Evolutionary conservation across 2,329 filamentous ascomycete genomes (phyloP), one percentile per base, ranked within the genome.

Genomic region (Nigrospora sphaerica): DNA sequence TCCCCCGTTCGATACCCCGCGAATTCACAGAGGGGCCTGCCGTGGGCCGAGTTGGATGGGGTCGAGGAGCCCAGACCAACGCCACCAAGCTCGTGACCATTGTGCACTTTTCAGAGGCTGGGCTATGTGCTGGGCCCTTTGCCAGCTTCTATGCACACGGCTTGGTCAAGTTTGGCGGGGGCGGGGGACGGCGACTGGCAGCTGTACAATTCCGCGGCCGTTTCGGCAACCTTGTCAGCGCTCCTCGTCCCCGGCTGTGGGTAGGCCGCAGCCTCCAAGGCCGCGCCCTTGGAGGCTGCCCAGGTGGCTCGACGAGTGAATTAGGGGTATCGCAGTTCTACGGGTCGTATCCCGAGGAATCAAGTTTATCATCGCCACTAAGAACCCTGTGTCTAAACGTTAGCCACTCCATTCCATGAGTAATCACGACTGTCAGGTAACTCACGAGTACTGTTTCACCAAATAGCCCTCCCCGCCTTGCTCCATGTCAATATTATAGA

Each of bases 401-500:
- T n/a, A 37, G 18, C 14, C 5, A 28, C 10, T 28, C 23, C 23
- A 28, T 28, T 28, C 23, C 23, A 9, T 9, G 7, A 9, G 23
- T 9, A 32, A 33, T 19, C 10, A 11, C 31, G 32, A 28, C 6
- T 18, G 23, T 28, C 13, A 36, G 13, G 17, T 18, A 17, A 73
- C 90, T 76, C 72, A 95, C 89, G 89, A 95, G 64, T 90, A 95
- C 62, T 95, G 88, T 64, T 95, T 95, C 44, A 91, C 83, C 56
- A 98, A 68, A 42, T 86, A 88, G 0, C 93, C 93, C 68, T 98
- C 93, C 19, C 93, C 93, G 16, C 93, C 93, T 51, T 88, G 87
- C 57, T 95, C 91, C 72, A 98, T 80, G 63, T 98, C 91, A 46
- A 98, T 90, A 54, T 88, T 92, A 67, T 92, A 98, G 31, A 97